phyloP scores from a whole-genome alignment of 2,329 filamentous ascomycete species.

The Teratosphaeria destructans region DNA sequence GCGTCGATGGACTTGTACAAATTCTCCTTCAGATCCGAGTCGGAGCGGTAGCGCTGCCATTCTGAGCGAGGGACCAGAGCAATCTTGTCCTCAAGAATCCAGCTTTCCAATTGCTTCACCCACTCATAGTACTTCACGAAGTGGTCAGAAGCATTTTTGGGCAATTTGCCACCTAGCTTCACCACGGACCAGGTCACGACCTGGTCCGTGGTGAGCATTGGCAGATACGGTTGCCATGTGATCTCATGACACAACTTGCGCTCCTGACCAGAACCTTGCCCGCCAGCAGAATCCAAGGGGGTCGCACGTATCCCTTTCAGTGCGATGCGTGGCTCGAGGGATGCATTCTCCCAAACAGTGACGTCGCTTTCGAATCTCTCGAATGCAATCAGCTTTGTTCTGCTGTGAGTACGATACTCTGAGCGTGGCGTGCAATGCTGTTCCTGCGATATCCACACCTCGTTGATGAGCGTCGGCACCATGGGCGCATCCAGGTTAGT shows the following conservation, averaged over 20 bases:
- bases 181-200: no score
- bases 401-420: slow-evolving; percentile 1
- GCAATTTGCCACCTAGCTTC: background rate
- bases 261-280: background rate
- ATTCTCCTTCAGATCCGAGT: background rate
- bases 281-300: slow-evolving; percentile 3
- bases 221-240: slow-evolving; percentile 3
- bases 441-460: no score
- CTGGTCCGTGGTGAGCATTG: background rate
- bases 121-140: background rate
- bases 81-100: background rate
- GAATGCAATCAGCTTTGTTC: slow-evolving; percentile 1
- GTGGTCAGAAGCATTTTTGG: background rate
- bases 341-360: slow-evolving; percentile 2
- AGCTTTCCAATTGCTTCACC: background rate
- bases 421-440: background rate
- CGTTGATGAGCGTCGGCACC: no score
- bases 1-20: background rate
- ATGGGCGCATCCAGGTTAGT: no score
- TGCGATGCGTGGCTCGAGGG: slow-evolving; percentile 1
- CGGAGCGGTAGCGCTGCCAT: background rate
- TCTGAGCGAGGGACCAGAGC: background rate
- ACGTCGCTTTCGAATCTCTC: slow-evolving; percentile 5
- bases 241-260: slow-evolving; percentile 6
- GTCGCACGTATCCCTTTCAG: slow-evolving; percentile 4